Conservation (phyloP, 2,329 filamentous ascomycete species). For the Ascochyta rabiei region DNA sequence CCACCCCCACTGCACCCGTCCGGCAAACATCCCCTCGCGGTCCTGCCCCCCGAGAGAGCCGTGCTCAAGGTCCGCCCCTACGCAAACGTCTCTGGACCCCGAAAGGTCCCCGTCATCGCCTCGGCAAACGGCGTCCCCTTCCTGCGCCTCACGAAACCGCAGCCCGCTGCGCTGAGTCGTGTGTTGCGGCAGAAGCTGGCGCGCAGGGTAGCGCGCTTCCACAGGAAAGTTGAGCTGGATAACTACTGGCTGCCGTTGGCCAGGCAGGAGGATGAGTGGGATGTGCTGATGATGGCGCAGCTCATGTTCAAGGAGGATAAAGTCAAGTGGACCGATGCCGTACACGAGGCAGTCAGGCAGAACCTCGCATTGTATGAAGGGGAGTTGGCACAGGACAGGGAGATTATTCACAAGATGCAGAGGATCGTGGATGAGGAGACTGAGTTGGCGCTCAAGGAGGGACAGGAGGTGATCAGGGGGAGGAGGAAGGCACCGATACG, state of each 20-base stretch:
- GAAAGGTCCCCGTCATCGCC: slow-evolving; percentile 65
- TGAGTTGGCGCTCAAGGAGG: slow-evolving; percentile 50
- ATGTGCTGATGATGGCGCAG: slow-evolving; percentile 43
- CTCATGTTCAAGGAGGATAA: slow-evolving; percentile 19
- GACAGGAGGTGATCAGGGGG: slow-evolving; percentile 36
- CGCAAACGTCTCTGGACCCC: slow-evolving; percentile 56
- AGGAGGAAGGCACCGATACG: slow-evolving; percentile 32
- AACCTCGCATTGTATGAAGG: slow-evolving; percentile 26
- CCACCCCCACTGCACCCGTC: slow-evolving; percentile 12
- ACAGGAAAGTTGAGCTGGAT: slow-evolving; percentile 48
- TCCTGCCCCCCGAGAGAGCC: slow-evolving; percentile 45
- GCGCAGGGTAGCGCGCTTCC: slow-evolving; percentile 52
- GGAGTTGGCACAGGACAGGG: slow-evolving; percentile 35
- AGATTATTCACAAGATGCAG: slow-evolving; percentile 51
- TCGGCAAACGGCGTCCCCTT: slow-evolving; percentile 66
- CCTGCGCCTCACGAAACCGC: slow-evolving; percentile 69
- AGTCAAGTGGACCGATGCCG: slow-evolving; percentile 40
- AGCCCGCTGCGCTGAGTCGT: slow-evolving; percentile 64
- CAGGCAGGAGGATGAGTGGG: slow-evolving; percentile 57
- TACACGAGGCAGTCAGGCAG: slow-evolving; percentile 24
- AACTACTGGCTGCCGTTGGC: slow-evolving; percentile 51
- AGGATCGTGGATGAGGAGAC: slow-evolving; percentile 57
- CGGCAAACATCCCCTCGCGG: slow-evolving; percentile 30
- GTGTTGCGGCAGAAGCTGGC: slow-evolving; percentile 61
- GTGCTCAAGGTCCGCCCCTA: slow-evolving; percentile 61